Percentiles rank a stretch among this genome's conserved stretches.
Conservation (phyloP, 495 filamentous ascomycete species). For the Penicillium bialowiezense region DNA sequence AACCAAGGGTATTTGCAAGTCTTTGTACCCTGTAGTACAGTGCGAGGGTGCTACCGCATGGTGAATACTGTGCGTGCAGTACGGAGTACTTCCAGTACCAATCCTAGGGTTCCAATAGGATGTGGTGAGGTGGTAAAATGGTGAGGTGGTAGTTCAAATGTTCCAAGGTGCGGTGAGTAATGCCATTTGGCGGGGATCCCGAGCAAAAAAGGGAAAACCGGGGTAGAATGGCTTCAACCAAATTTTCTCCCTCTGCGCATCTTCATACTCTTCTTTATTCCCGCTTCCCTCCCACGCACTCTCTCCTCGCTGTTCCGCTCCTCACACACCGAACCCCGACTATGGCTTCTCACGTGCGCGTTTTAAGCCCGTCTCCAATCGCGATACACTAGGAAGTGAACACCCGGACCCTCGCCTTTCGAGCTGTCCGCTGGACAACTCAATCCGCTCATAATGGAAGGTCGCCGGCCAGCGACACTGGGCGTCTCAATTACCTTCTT, state of each 20-base stretch:
- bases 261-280: background rate
- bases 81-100: too few species aligned
- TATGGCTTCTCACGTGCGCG: background rate
- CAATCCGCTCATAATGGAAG: slow-evolving; percentile 35
- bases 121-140: too few species aligned
- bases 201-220: background rate
- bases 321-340: background rate
- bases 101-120: too few species aligned
- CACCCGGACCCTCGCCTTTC: too few species aligned
- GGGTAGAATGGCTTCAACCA: slow-evolving; percentile 3
- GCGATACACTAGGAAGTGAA: background rate
- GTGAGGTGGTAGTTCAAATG: too few species aligned
- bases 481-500: slow-evolving; percentile 72
- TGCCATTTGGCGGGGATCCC: background rate
- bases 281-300: background rate
- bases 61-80: too few species aligned
- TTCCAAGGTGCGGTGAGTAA: too few species aligned
- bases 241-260: background rate
- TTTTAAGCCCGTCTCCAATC: background rate
- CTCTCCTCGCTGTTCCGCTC: background rate
- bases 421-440: slow-evolving; percentile 1
- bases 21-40: too few species aligned
- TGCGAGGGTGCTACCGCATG: too few species aligned
- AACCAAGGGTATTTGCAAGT: background rate
- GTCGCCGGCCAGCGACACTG: slow-evolving; percentile 65